Conservation (phyloP, 345 rosid species). For the Eucalyptus tenuipes region DNA sequence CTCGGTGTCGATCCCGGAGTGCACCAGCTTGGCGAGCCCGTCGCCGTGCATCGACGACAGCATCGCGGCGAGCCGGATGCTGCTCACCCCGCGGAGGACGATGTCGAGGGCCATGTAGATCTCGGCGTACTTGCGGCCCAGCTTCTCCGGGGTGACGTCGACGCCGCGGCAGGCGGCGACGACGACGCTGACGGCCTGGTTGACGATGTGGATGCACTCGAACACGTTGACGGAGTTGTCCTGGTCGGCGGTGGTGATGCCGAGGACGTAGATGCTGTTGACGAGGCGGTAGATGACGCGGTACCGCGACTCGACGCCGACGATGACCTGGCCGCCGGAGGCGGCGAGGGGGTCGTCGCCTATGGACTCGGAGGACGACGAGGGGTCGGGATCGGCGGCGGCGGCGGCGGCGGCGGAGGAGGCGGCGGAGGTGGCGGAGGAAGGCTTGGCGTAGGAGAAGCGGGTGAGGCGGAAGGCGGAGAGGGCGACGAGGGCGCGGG, state of each 20-base stretch:
- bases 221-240: slow-evolving; percentile 83
- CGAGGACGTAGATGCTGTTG: slow-evolving; percentile 87
- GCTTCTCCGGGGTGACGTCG: slow-evolving; percentile 96
- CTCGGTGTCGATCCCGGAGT: slow-evolving; percentile 83
- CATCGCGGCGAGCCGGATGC: slow-evolving; percentile 89
- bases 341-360: slow-evolving; percentile 98
- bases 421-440: slow-evolving; percentile 41
- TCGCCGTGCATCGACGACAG: slow-evolving; percentile 94
- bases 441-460: slow-evolving; percentile 33
- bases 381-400: slow-evolving; percentile 77
- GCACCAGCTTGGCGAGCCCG: slow-evolving; percentile 96
- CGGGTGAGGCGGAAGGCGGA: slow-evolving; percentile 93
- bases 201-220: slow-evolving; percentile 92
- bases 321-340: slow-evolving; percentile 90
- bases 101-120: slow-evolving; percentile 96
- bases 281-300: slow-evolving; percentile 94
- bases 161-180: slow-evolving; percentile 99
- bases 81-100: slow-evolving; percentile 85
- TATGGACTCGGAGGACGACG: slow-evolving; percentile 38
- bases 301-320: slow-evolving; percentile 93
- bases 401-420: slow-evolving; percentile 46
- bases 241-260: slow-evolving; percentile 78
- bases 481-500: slow-evolving; percentile 88
- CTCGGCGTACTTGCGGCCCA: slow-evolving; percentile 84
- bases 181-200: slow-evolving; percentile 92